Conservation (phyloP, 1,139 yeast species). For the Candida tetrigidarum region DNA sequence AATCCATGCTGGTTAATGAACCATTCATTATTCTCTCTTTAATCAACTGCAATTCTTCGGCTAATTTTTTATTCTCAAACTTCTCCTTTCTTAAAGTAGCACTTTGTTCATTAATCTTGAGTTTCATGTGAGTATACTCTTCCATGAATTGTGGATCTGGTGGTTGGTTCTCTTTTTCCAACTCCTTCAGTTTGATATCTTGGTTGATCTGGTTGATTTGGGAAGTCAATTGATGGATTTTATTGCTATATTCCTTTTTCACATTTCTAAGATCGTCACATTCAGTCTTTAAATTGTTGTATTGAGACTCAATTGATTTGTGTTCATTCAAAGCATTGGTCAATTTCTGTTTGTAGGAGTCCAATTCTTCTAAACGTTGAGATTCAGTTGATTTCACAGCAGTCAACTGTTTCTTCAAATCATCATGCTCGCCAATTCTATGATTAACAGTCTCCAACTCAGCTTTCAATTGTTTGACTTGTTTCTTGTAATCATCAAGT, state of each 20-base stretch:
- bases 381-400: slow-evolving; percentile 10
- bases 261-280: slow-evolving; percentile 33
- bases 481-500: slow-evolving; percentile 14
- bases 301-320: slow-evolving; percentile 20
- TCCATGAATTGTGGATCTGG: slow-evolving; percentile 40
- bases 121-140: slow-evolving; percentile 54
- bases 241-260: slow-evolving; percentile 31
- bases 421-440: slow-evolving; percentile 8
- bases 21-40: slow-evolving; percentile 43
- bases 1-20: slow-evolving; percentile 22
- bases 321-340: slow-evolving; percentile 12
- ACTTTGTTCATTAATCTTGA: slow-evolving; percentile 56
- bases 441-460: slow-evolving; percentile 14
- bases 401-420: slow-evolving; percentile 6
- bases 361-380: slow-evolving; percentile 12
- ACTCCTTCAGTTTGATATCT: slow-evolving; percentile 22
- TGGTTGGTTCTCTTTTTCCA: slow-evolving; percentile 45
- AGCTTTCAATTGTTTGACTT: slow-evolving; percentile 17
- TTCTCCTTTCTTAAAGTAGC: slow-evolving; percentile 55
- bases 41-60: slow-evolving; percentile 61
- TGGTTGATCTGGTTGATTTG: slow-evolving; percentile 27
- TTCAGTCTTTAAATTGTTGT: slow-evolving; percentile 37
- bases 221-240: slow-evolving; percentile 28
- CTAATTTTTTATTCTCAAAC: slow-evolving; percentile 56
- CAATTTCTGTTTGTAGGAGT: slow-evolving; percentile 10